These are phyloP conservation scores for Phytophthora fragariae DNA, from an alignment of 352 stramenopile species.

Conservation along the genomic window DNA sequence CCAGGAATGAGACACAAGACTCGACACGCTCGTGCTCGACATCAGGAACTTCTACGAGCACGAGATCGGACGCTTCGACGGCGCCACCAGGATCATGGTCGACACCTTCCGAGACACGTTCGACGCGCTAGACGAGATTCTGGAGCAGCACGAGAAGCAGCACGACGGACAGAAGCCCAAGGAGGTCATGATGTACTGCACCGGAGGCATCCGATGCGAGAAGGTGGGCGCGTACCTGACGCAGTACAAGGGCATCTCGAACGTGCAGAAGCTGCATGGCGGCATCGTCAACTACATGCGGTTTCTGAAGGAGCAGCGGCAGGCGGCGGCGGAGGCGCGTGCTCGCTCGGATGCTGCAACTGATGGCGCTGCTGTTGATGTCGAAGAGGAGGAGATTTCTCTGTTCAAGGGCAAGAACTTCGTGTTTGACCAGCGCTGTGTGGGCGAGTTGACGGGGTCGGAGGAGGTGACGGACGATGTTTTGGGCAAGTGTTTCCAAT, in stretches of 20 bases:
- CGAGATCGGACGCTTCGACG: conserved; percentile 61
- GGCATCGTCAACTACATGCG: conserved; percentile 72
- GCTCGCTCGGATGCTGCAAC: conserved; percentile 6
- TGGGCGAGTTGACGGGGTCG: conserved; percentile 42
- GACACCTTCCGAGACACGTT: conserved; percentile 71
- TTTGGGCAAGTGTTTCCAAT: conserved; percentile 71
- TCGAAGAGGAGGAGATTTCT: conserved; percentile 31
- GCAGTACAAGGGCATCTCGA: conserved; percentile 61
- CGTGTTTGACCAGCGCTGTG: conserved; percentile 82
- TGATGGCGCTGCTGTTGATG: conserved; percentile 10
- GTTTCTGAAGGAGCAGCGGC: conserved; percentile 50
- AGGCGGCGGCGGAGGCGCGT: conserved; percentile 16
- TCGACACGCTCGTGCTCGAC: conserved; percentile 48
- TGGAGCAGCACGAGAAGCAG: conserved; percentile 39
- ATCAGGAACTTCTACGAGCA: conserved; percentile 70
- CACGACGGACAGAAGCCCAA: conserved; percentile 45
- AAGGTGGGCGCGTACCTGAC: conserved; percentile 74
- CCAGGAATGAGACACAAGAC: conserved; percentile 37
- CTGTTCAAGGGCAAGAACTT: conserved; percentile 73
- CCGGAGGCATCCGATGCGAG: conserved; percentile 69
- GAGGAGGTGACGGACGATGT: conserved; percentile 70
- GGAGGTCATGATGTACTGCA: conserved; percentile 74
- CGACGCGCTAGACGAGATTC: conserved; percentile 56
- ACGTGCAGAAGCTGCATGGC: conserved; percentile 64
- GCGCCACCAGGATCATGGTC: conserved; percentile 64